Conservation (phyloP, 2,329 filamentous ascomycete genomes). For the Orbilia oligospora region DNA sequence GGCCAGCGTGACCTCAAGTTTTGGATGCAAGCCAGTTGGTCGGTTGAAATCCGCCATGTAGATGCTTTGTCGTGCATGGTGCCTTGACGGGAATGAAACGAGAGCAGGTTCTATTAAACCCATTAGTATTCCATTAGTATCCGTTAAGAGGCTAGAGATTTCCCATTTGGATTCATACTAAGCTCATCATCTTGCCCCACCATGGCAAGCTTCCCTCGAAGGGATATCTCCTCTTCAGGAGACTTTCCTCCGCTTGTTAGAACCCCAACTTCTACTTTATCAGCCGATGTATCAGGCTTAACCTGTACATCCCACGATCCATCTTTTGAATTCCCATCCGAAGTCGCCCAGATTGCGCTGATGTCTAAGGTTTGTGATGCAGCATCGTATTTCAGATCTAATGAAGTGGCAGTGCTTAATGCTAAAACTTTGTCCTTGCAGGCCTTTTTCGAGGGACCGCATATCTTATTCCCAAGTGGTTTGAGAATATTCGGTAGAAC, state of each 20-base stretch:
- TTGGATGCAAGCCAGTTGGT: conserved; percentile 64
- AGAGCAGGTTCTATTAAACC: conserved; percentile 54
- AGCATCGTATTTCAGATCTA: conserved; percentile 62
- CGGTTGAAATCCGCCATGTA: conserved; percentile 61
- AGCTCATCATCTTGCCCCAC: conserved; percentile 60
- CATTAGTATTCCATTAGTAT: no score
- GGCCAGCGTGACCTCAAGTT: conserved; percentile 61
- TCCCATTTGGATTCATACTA: conserved; percentile 44
- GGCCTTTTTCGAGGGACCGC: conserved; percentile 30
- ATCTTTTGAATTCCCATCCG: conserved; percentile 50
- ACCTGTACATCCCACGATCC: conserved; percentile 41
- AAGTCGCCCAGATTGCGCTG: conserved; percentile 56
- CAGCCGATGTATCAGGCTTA: conserved; percentile 21
- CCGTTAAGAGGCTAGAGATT: no score
- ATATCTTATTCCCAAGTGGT: conserved; percentile 34
- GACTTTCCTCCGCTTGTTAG: conserved; percentile 57
- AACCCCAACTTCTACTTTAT: conserved; percentile 62
- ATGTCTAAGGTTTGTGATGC: conserved; percentile 61
- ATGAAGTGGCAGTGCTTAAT: conserved; percentile 60
- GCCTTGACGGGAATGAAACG: conserved; percentile 63
- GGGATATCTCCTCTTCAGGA: conserved; percentile 59
- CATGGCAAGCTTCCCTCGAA: conserved; percentile 61
- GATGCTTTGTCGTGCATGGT: conserved; percentile 55
- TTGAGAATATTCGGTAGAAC: conserved; percentile 23
- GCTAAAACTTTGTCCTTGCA: conserved; percentile 48